Conservation (phyloP, 129 eudicot species). For the Daucus carota region DNA sequence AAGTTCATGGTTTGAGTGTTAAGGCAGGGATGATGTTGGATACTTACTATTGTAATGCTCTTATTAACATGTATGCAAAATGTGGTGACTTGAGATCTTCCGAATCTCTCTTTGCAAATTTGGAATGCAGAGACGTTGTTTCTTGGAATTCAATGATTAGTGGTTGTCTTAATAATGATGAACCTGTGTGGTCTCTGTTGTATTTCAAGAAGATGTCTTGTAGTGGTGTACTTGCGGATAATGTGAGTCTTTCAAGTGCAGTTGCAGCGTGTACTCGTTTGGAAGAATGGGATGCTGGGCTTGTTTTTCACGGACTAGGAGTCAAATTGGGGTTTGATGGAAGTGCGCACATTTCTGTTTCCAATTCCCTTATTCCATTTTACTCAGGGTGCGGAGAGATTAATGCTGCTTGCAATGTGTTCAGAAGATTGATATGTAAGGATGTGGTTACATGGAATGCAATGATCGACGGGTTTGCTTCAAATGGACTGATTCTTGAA, state of each 20-base stretch:
- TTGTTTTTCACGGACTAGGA: constrained; percentile 38
- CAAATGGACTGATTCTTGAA: constrained; percentile 34
- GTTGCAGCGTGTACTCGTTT: constrained; percentile 41
- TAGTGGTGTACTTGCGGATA: constrained; percentile 31
- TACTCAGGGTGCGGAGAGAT: constrained; percentile 51
- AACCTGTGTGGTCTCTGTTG: constrained; percentile 33
- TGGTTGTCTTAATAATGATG: constrained; percentile 40
- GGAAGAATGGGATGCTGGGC: constrained; percentile 33
- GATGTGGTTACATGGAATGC: constrained; percentile 72
- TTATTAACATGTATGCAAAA: constrained; percentile 51
- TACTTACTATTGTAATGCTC: constrained; percentile 34
- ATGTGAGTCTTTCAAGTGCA: constrained; percentile 49
- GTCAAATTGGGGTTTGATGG: constrained; percentile 38
- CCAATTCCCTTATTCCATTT: constrained; percentile 52
- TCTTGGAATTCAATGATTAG: constrained; percentile 58
- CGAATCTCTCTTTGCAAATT: constrained; percentile 30
- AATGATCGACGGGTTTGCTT: constrained; percentile 50
- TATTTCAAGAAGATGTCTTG: constrained; percentile 44
- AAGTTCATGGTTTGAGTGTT: constrained; percentile 43
- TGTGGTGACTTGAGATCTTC: constrained; percentile 41
- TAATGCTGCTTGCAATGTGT: constrained; percentile 23
- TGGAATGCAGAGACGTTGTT: constrained; percentile 32
- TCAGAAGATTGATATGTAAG: constrained; percentile 26
- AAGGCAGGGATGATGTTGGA: constrained; percentile 37
- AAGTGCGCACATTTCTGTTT: constrained; percentile 33